Conservation (phyloP, 2,329 filamentous ascomycete genomes). For the Claviceps sp. region DNA sequence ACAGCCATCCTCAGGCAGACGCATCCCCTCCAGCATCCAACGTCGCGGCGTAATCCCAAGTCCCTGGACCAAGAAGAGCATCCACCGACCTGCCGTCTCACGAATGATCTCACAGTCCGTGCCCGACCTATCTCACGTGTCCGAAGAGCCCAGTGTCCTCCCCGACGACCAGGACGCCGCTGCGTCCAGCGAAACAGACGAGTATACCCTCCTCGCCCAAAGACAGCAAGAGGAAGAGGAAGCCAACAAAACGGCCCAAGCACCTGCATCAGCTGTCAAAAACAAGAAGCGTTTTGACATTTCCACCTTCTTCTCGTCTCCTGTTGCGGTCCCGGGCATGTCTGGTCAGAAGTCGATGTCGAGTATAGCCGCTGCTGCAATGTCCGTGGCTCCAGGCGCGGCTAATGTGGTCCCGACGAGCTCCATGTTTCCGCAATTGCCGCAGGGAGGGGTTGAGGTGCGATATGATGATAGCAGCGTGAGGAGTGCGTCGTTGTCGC, state of each 20-base stretch:
- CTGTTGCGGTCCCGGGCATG: conserved; percentile 26
- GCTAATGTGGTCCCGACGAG: conserved; percentile 18
- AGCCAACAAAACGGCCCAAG: conserved; percentile 5
- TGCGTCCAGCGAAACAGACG: conserved; percentile 18
- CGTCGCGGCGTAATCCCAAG: conserved; percentile 20
- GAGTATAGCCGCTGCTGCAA: conserved; percentile 7
- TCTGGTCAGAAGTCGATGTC: conserved; percentile 19
- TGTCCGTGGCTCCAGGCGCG: conserved; percentile 9
- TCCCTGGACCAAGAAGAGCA: conserved; percentile 24
- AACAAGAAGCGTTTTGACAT: conserved; percentile 30
- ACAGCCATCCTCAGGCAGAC: conserved; percentile 17
- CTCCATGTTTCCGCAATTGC: conserved; percentile 26
- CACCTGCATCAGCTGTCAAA: conserved; percentile 14
- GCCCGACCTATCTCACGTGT: conserved; percentile 6
- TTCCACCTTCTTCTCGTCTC: conserved; percentile 45
- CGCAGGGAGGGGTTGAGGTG: conserved; percentile 21
- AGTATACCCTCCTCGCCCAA: conserved; percentile 31
- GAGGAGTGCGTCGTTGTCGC: conserved; percentile 23
- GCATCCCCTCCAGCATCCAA: conserved; percentile 9
- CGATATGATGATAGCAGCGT: conserved; percentile 16
- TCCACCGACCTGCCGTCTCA: conserved; percentile 2
- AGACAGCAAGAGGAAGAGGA: conserved; percentile 9
- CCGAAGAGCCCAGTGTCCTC: conserved; percentile 3
- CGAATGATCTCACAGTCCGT: conserved; percentile 6
- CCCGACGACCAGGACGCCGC: conserved; percentile 4